Evolutionary conservation across 495 filamentous ascomycete genomes (phyloP).

Genomic region (Aspergillus baeticus): DNA sequence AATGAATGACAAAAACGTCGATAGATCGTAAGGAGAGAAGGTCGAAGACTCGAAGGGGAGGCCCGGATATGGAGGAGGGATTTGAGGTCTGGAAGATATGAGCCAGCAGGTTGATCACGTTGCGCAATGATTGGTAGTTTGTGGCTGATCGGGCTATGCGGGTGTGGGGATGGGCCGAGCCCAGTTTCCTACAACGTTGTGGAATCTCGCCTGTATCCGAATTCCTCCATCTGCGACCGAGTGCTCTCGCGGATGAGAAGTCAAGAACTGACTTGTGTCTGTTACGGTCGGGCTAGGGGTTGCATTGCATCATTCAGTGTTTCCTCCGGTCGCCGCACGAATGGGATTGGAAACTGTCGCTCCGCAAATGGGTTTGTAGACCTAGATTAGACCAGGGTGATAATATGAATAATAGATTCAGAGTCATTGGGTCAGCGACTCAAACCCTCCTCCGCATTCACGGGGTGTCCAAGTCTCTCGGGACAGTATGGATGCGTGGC

Average conservation of each 20-base stretch:
- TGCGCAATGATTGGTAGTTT: constrained; percentile 28
- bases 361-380: background rate
- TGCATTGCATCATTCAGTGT: background rate
- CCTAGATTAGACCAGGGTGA: background rate
- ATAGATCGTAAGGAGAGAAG: background rate
- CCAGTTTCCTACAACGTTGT: background rate
- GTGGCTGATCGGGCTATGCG: constrained; percentile 12
- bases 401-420: constrained; percentile 1
- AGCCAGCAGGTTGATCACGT: constrained; percentile 26
- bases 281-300: background rate
- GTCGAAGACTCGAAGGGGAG: background rate
- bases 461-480: background rate
- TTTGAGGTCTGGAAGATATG: constrained; percentile 4
- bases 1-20: background rate
- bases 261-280: background rate
- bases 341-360: background rate
- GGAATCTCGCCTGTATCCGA: background rate
- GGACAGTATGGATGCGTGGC: background rate
- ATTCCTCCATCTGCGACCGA: background rate
- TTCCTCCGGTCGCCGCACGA: background rate
- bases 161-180: constrained; percentile 15
- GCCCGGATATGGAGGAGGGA: background rate
- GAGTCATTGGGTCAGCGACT: background rate
- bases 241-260: background rate
- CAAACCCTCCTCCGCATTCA: background rate